These are phyloP conservation scores for Diaporthe vaccinii DNA, from an alignment of 2,329 filamentous ascomycete genomes.

Conservation along the genomic window DNA sequence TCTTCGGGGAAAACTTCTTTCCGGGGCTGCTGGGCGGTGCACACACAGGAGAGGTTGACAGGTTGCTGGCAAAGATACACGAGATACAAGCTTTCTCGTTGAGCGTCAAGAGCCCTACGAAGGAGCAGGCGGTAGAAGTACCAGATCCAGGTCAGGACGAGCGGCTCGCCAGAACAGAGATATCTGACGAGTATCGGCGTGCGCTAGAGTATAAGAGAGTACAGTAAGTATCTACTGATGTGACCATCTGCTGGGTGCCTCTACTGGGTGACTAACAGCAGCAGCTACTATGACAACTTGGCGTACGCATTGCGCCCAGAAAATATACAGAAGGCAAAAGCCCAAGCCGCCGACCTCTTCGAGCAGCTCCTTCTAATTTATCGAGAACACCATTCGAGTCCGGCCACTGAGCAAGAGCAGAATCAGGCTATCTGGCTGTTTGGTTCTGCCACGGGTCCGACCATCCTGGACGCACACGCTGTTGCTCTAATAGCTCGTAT, in stretches of 20 bases:
- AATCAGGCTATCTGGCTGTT: slow-evolving; percentile 26
- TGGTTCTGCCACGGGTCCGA: slow-evolving; percentile 23
- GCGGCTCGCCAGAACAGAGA: slow-evolving; percentile 33
- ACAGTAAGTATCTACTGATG: slow-evolving; percentile 5
- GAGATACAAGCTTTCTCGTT: slow-evolving; percentile 40
- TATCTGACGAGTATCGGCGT: slow-evolving; percentile 23
- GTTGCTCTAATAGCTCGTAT: slow-evolving; percentile 26
- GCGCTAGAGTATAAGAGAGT: slow-evolving; percentile 30
- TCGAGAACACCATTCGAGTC: not conserved
- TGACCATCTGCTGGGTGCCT: not conserved
- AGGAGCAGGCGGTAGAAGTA: slow-evolving; percentile 36
- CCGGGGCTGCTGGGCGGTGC: slow-evolving; percentile 12
- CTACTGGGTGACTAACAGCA: slow-evolving; percentile 31
- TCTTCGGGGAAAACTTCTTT: slow-evolving; percentile 4
- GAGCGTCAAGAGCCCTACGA: slow-evolving; percentile 34
- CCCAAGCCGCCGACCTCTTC: slow-evolving; percentile 29
- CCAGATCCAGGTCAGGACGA: slow-evolving; percentile 36
- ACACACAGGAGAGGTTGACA: slow-evolving; percentile 28
- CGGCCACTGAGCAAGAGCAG: not conserved
- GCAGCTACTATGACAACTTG: slow-evolving; percentile 34
- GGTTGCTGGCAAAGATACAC: slow-evolving; percentile 37
- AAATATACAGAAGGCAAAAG: slow-evolving; percentile 27
- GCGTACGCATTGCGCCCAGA: slow-evolving; percentile 25
- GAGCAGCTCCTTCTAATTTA: not conserved
- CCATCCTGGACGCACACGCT: slow-evolving; percentile 28